phyloP scores from a whole-genome alignment of 306 rosid species.

The Prunus davidiana region DNA sequence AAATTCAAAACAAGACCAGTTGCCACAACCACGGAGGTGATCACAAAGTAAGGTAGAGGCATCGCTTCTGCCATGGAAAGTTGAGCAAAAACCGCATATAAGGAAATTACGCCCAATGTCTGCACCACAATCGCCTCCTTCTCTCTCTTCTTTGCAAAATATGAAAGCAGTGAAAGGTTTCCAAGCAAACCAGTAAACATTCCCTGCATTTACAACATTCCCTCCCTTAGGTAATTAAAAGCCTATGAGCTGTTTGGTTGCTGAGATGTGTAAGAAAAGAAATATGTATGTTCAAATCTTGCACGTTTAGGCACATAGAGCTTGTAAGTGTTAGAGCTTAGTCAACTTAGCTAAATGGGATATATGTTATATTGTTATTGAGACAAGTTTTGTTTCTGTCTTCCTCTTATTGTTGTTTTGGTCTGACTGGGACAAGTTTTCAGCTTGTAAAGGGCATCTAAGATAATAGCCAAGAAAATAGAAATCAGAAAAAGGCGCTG shows the following conservation, averaged over 20 bases:
- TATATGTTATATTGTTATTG: not conserved
- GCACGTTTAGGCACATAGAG: too few relatives aligned
- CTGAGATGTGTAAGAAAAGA: too few relatives aligned
- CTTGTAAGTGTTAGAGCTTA: too few relatives aligned
- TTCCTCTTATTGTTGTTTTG: too few relatives aligned
- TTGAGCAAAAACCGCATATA: slow-evolving; percentile 64
- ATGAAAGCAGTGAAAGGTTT: slow-evolving; percentile 77
- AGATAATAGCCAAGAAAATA: slow-evolving; percentile 5
- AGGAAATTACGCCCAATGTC: slow-evolving; percentile 66
- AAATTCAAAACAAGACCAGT: slow-evolving; percentile 79
- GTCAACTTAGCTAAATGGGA: too few relatives aligned
- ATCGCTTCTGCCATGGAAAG: slow-evolving; percentile 77
- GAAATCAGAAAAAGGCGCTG: not conserved
- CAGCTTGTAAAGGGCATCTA: not conserved
- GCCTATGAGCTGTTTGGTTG: too few relatives aligned
- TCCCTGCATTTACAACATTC: slow-evolving; percentile 51
- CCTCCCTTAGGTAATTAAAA: not conserved
- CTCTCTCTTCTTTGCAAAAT: slow-evolving; percentile 87
- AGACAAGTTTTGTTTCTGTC: not conserved
- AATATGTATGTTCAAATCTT: too few relatives aligned
- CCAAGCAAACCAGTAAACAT: slow-evolving; percentile 88
- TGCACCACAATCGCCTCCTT: slow-evolving; percentile 81
- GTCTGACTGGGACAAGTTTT: too few relatives aligned
- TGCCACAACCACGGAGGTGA: slow-evolving; percentile 55
- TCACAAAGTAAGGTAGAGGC: slow-evolving; percentile 69